These are phyloP conservation scores for Lophiostoma macrostomum DNA, from an alignment of 495 filamentous ascomycete genomes.

Conservation along the genomic window DNA sequence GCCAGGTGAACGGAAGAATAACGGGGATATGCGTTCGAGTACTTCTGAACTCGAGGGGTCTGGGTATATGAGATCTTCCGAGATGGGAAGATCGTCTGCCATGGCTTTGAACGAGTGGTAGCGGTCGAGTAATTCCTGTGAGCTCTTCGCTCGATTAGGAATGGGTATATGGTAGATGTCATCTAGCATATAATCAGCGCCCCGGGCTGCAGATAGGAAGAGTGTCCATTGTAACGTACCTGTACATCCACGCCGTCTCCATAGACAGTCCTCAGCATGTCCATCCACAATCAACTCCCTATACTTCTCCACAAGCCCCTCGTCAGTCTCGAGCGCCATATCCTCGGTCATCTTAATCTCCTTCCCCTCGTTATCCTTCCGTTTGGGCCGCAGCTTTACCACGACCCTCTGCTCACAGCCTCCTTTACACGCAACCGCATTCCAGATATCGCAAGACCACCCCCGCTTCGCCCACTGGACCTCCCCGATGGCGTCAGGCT, in stretches of 20 bases:
- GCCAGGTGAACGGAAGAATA: conserved; percentile 17
- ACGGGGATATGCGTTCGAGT: conserved; percentile 16
- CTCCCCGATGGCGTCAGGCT: conserved; percentile 77
- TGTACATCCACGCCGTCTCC: conserved; percentile 81
- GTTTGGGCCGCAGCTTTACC: conserved; percentile 56
- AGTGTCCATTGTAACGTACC: conserved; percentile 48
- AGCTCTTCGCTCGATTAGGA: conserved; percentile 31
- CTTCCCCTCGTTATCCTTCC: conserved; percentile 48
- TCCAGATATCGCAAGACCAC: conserved; percentile 80
- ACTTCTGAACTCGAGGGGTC: conserved; percentile 4
- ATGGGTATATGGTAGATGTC: conserved; percentile 45
- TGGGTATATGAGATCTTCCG: conserved; percentile 24
- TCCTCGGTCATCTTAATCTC: conserved; percentile 53
- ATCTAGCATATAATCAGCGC: conserved; percentile 21
- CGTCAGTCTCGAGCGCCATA: conserved; percentile 56
- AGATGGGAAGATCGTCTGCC: conserved; percentile 10
- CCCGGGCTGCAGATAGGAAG: background rate
- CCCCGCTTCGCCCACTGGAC: conserved; percentile 94
- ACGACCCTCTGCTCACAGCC: conserved; percentile 79
- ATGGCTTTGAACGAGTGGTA: conserved; percentile 37
- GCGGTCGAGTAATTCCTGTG: conserved; percentile 35
- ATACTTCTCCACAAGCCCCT: conserved; percentile 76
- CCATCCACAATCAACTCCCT: conserved; percentile 64
- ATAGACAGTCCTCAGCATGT: conserved; percentile 81
- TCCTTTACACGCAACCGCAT: conserved; percentile 75